Evolutionary conservation across 2,329 filamentous ascomycete species (phyloP), one percentile per base, ranked within the genome.

Genomic region (Aureobasidium leucospermi): DNA sequence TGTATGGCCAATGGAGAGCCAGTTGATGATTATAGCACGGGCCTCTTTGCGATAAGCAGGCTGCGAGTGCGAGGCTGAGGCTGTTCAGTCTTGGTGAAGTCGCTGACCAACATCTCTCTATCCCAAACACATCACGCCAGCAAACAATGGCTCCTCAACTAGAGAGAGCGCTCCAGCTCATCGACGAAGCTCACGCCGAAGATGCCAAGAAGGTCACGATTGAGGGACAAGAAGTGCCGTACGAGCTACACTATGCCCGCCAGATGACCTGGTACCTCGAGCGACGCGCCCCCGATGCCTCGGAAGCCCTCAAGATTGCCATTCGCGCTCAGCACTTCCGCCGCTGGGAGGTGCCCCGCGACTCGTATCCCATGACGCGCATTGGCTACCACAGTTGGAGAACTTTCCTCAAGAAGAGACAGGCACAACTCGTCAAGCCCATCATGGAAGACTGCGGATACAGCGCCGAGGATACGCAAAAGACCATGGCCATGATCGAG

Each of bases 321-420:
- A 87, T 91, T 65, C 85, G 89, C 64, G 90, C 89, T 10, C 90
- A 95, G 72, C 90, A 96, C 73, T 89, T 95, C 67, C 83, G 86
- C 57, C 85, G 89, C 74, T 96, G 90, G 90, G 88, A 95, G 73
- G 82, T 93, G 1, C 88, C 89, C 0, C 85, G 90, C 51, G 76
- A 78, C 64, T 82, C 79, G 39, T 93, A 89, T 72, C 88, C 90
- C 6, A 84, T 84, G 78, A 92, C 86, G 1, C 85, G 86, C 64
- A 70, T 82, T 0, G 90, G 90, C 9, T 95, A 96, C 71, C 82
- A 91, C 63, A 78, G 81, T n/a, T 95, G 90, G 90, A 82, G 90
- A 23, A 81, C 85, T 3, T 85, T 83, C 67, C 81, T 90, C 59
- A 86, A 85, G 71, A 90, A 89, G 67, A 77, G 87, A 1, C 88